Conservation (phyloP, 1,284 basidiomycete genomes). For the Schizophyllum amplum region DNA sequence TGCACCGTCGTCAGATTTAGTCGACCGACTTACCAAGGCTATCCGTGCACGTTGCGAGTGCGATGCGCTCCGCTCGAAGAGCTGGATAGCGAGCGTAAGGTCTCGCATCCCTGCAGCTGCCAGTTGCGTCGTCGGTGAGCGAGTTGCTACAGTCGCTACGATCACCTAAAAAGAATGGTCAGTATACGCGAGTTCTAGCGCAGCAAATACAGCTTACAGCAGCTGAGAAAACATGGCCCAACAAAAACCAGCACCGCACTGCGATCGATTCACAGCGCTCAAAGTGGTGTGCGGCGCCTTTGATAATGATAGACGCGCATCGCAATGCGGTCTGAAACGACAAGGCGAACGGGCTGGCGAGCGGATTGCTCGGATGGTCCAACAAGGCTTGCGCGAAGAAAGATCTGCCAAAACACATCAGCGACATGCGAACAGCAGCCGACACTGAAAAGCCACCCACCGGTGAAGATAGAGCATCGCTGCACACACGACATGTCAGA, state of each 20-base stretch:
- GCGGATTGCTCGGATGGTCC: slow-evolving; percentile 35
- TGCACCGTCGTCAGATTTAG: neutral
- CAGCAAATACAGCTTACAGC: slow-evolving; percentile 23
- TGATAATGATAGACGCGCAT: slow-evolving; percentile 38
- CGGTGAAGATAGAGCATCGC: slow-evolving; percentile 42
- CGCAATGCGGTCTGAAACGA: slow-evolving; percentile 40
- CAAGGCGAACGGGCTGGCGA: slow-evolving; percentile 36
- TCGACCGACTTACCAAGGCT: slow-evolving; percentile 26
- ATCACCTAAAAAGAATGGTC: slow-evolving; percentile 25
- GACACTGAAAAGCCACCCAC: neutral
- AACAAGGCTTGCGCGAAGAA: slow-evolving; percentile 43
- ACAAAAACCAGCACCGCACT: slow-evolving; percentile 36
- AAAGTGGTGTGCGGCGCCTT: slow-evolving; percentile 34
- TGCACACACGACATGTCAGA: slow-evolving; percentile 13
- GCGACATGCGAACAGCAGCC: neutral
- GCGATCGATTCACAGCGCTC: slow-evolving; percentile 35
- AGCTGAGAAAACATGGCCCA: slow-evolving; percentile 38
- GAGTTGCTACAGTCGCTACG: slow-evolving; percentile 38
- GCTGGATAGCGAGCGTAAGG: slow-evolving; percentile 29
- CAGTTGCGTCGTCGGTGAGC: slow-evolving; percentile 34
- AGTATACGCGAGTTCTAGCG: neutral
- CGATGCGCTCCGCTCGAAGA: slow-evolving; percentile 32
- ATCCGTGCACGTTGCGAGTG: slow-evolving; percentile 32
- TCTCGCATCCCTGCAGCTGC: slow-evolving; percentile 33
- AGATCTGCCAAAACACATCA: slow-evolving; percentile 13